These are phyloP conservation scores for Pistacia integerrima DNA, from an alignment of 345 rosid genomes.

Conservation along the genomic window DNA sequence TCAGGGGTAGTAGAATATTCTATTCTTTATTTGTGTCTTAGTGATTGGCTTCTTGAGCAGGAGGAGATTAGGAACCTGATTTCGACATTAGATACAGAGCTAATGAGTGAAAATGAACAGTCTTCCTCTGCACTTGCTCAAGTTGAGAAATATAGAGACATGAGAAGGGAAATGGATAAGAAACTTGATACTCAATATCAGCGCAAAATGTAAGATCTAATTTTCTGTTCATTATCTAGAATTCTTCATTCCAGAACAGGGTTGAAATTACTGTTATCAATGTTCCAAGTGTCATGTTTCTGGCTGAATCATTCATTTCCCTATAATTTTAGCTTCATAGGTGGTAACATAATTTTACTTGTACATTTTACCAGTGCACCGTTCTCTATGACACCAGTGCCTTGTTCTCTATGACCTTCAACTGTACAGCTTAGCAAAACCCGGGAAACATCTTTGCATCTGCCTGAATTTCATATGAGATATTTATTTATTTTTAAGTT, in stretches of 20 bases:
- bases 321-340: background rate
- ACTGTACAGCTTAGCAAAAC: background rate
- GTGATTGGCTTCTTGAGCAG: conserved; percentile 41
- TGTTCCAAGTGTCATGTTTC: background rate
- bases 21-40: conserved; percentile 1
- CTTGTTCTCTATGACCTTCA: background rate
- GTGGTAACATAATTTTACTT: background rate
- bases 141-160: conserved; percentile 62
- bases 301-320: background rate
- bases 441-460: background rate
- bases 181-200: conserved; percentile 83
- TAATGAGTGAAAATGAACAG: conserved; percentile 53
- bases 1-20: background rate
- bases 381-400: background rate
- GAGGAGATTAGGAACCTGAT: conserved; percentile 77
- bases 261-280: background rate
- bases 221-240: conserved; percentile 9
- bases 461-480: background rate
- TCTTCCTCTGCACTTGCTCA: conserved; percentile 51
- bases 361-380: background rate
- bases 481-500: background rate
- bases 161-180: conserved; percentile 72
- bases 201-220: conserved; percentile 66
- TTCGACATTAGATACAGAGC: conserved; percentile 56
- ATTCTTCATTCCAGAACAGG: conserved; percentile 3